Percentiles rank a stretch among this genome's conserved stretches.
Conservation (phyloP, 768 basidiomycete genomes). For the Leccinum boreale region DNA sequence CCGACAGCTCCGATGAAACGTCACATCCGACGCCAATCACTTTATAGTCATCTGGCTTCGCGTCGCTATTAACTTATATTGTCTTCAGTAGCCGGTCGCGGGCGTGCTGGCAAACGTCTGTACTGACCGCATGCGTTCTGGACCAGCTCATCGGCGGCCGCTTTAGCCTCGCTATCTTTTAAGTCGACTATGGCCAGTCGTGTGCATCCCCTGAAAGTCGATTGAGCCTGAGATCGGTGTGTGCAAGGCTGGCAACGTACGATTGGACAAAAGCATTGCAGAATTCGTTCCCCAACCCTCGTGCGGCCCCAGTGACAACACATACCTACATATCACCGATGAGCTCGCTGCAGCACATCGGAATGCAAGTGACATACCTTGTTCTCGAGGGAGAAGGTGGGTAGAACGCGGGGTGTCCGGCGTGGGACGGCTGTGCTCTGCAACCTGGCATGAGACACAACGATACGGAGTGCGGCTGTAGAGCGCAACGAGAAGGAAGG, state of each 20-base stretch:
- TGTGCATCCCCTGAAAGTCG: slow-evolving; percentile 65
- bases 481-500: slow-evolving; percentile 12
- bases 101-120: slow-evolving; percentile 17
- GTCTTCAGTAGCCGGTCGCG: slow-evolving; percentile 27
- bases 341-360: neutral
- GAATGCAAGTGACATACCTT: slow-evolving; percentile 47
- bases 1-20: slow-evolving; percentile 78
- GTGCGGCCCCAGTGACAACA: slow-evolving; percentile 89
- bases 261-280: slow-evolving; percentile 87
- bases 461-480: slow-evolving; percentile 9
- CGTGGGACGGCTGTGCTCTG: slow-evolving; percentile 28
- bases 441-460: slow-evolving; percentile 13
- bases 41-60: slow-evolving; percentile 53
- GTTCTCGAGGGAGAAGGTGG: slow-evolving; percentile 73
- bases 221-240: slow-evolving; percentile 1
- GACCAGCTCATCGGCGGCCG: slow-evolving; percentile 67
- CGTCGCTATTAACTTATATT: slow-evolving; percentile 51
- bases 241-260: slow-evolving; percentile 35
- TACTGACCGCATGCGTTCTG: slow-evolving; percentile 48
- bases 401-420: slow-evolving; percentile 49
- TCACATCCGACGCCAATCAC: slow-evolving; percentile 82
- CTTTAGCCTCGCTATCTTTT: slow-evolving; percentile 61
- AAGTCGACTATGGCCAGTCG: slow-evolving; percentile 81
- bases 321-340: slow-evolving; percentile 56
- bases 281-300: slow-evolving; percentile 88